phyloP scores from a whole-genome alignment of 2,329 filamentous ascomycete genomes.

The Pseudogymnoascus sp. region DNA sequence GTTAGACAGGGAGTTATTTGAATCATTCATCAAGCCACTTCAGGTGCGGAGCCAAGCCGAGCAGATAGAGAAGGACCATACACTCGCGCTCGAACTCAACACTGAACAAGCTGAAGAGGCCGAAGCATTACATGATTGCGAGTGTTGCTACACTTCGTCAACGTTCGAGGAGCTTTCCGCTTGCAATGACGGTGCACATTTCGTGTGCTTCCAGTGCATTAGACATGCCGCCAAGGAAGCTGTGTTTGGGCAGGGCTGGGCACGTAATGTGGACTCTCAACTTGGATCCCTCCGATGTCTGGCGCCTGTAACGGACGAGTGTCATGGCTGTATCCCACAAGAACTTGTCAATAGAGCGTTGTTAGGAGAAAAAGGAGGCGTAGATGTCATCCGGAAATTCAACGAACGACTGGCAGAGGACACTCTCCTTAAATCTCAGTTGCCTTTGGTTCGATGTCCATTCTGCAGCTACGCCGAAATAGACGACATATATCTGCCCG shows the following conservation, averaged over 20 bases:
- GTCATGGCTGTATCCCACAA: constrained; percentile 64
- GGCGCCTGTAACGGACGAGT: constrained; percentile 66
- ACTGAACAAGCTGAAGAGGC: constrained; percentile 52
- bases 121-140: constrained; percentile 60
- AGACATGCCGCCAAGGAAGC: constrained; percentile 77
- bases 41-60: constrained; percentile 38
- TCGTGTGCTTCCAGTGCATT: constrained; percentile 77
- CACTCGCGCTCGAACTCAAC: constrained; percentile 49
- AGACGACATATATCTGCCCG: constrained; percentile 66
- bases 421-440: constrained; percentile 62
- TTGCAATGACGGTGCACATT: constrained; percentile 64
- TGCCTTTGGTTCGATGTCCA: constrained; percentile 77
- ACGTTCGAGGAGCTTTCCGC: constrained; percentile 68
- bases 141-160: constrained; percentile 68
- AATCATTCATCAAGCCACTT: constrained; percentile 50
- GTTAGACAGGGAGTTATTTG: constrained; percentile 56
- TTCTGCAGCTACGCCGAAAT: constrained; percentile 90
- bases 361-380: constrained; percentile 59
- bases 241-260: constrained; percentile 89
- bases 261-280: constrained; percentile 66
- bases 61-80: constrained; percentile 46
- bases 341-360: constrained; percentile 69
- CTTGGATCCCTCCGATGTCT: constrained; percentile 74
- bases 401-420: constrained; percentile 76
- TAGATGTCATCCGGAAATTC: constrained; percentile 66